A percentile compares a stretch with the other conserved stretches of the same genome.
Conservation (phyloP, 345 rosid genomes). For the Eucalyptus tenuipes region DNA sequence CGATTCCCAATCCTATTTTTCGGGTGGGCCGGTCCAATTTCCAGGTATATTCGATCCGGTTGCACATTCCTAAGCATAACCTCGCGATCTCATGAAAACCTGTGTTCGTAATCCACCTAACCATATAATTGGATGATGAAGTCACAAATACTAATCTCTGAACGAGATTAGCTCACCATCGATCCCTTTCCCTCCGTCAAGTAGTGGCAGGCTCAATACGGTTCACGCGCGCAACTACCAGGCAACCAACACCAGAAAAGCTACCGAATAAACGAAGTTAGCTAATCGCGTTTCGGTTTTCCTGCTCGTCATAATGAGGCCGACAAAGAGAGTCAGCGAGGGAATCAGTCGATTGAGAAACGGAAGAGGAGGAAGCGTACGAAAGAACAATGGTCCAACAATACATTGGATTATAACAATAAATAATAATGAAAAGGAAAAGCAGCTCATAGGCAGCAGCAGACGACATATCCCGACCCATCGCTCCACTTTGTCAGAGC, state of each 20-base stretch:
- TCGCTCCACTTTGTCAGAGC: not conserved
- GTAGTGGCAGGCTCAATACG: not conserved
- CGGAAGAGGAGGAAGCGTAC: not conserved
- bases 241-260: not conserved
- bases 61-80: accelerated
- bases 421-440: not conserved
- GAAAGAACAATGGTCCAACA: not conserved
- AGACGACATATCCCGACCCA: not conserved
- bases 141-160: not conserved
- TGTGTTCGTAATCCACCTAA: not conserved
- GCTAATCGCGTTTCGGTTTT: not conserved
- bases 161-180: not conserved
- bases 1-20: too few relatives aligned
- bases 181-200: not conserved
- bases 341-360: not conserved
- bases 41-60: accelerated
- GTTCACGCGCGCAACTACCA: not conserved
- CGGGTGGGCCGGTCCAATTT: accelerated
- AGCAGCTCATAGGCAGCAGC: not conserved
- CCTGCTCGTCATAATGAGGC: not conserved
- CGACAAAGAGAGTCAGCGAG: not conserved
- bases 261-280: not conserved
- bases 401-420: not conserved
- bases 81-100: not conserved
- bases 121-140: not conserved